phyloP scores from a whole-genome alignment of 176 grass and related monocot species.

The Tuctoria greenei region DNA sequence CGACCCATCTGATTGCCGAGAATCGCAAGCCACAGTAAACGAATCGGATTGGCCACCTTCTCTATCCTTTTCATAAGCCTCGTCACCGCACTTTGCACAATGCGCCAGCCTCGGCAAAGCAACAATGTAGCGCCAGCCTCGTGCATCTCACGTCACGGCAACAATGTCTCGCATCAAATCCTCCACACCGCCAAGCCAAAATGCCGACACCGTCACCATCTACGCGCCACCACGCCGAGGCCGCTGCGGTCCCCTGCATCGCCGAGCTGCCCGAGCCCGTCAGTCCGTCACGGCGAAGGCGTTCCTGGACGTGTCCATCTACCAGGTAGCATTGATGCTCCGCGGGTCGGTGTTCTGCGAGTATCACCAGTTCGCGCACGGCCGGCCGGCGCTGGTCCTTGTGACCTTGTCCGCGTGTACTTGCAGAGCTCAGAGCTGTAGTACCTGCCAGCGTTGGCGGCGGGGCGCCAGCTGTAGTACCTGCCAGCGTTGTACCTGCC shows the following conservation, averaged over 20 bases:
- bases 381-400: no score
- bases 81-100: conserved; percentile 32
- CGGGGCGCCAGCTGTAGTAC: no score
- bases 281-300: conserved; percentile 48
- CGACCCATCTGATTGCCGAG: background rate
- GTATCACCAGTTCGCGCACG: no score
- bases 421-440: no score
- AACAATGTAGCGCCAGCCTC: conserved; percentile 29
- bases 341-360: no score
- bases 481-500: no score
- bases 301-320: conserved; percentile 85
- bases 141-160: background rate
- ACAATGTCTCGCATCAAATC: conserved; percentile 39
- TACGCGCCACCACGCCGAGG: no score
- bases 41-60: conserved; percentile 41
- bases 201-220: conserved; percentile 12
- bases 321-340: no score
- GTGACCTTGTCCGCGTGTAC: no score
- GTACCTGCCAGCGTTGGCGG: no score
- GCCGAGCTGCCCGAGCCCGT: conserved; percentile 23
- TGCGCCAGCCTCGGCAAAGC: background rate
- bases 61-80: conserved; percentile 9
- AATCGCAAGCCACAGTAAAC: background rate
- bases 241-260: conserved; percentile 4
- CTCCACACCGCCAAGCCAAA: conserved; percentile 38